Base-by-base conservation (phyloP, 768 basidiomycete species). In the Phanerodontia chrysosporium region DNA sequence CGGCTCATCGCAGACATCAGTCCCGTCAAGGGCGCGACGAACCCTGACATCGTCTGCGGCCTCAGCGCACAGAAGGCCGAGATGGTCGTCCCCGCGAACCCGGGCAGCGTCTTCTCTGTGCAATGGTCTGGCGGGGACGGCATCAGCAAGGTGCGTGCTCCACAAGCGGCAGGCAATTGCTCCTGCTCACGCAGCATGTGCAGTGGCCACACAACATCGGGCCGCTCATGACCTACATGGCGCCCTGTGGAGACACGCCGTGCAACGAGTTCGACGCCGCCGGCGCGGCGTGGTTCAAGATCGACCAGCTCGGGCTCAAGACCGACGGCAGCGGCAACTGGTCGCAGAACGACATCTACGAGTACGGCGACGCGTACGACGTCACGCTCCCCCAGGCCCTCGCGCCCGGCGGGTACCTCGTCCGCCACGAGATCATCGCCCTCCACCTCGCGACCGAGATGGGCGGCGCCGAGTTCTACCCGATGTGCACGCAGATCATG, bases 381-480 rank as follows among this genome's bases (percentile, higher is more conserved):
- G 49, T 76, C 45, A 75, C 67, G 2, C 67, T 78, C 36, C 75
- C 75, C 8, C 39, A 59, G 22, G 80, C 78, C 48, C 69, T 93
- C 54, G 76, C 83, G 0, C 73, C 87, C 3, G 90, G 90, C 2
- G 83, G 87, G 64, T 92, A 92, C 70, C 75, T 92, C 59, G 70
- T 92, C 66, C 86, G 90, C 1, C 86, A 91, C 70, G 90, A 92
- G 66, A 86, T 92, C 70, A 85, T 92, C 69, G 85, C 86, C 10
- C 81, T 92, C 14, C 90, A 92, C 66, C 78, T 85, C 48, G 89
- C 80, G 6, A 76, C 67, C n/a, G 62, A 66, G 1, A 10, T 66
- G 18, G 83, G 84, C 5, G 87, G 87, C 21, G 90, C 88, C 0
- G 90, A 93, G 72, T 92, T 91, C 72, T 93, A 93, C 69, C 85